Percentiles rank a stretch among this genome's conserved stretches.
Conservation (phyloP, 2,329 filamentous ascomycete genomes). For the Dactylonectria macrodidyma region DNA sequence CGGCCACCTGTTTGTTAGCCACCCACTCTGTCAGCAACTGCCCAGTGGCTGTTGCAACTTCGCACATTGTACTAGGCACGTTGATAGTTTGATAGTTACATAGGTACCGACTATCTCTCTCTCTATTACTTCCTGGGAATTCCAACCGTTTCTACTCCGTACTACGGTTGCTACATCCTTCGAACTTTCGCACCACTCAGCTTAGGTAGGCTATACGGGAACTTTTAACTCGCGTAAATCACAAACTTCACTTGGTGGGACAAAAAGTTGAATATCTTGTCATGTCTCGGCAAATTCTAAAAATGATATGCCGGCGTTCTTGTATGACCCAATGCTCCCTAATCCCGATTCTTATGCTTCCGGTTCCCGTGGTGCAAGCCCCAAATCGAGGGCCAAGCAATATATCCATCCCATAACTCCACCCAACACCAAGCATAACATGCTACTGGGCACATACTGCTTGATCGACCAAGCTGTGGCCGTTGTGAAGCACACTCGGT, state of each 20-base stretch:
- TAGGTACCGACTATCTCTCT: neutral
- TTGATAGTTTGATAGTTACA: too few relatives aligned
- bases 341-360: neutral
- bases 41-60: neutral
- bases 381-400: neutral
- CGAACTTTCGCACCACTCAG: neutral
- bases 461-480: neutral
- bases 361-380: constrained; percentile 7
- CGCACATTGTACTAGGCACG: too few relatives aligned
- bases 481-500: neutral
- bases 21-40: neutral
- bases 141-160: neutral
- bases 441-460: neutral
- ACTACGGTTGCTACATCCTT: neutral
- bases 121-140: neutral
- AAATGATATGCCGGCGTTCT: neutral
- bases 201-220: too few relatives aligned
- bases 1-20: neutral
- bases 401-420: constrained; percentile 7
- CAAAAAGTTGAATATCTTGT: neutral
- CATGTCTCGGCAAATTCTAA: neutral
- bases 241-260: neutral
- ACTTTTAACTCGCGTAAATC: neutral
- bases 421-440: constrained; percentile 19
- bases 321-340: neutral